Conservation (phyloP, 805 yeast genomes). For the Pichia membranifaciens region DNA sequence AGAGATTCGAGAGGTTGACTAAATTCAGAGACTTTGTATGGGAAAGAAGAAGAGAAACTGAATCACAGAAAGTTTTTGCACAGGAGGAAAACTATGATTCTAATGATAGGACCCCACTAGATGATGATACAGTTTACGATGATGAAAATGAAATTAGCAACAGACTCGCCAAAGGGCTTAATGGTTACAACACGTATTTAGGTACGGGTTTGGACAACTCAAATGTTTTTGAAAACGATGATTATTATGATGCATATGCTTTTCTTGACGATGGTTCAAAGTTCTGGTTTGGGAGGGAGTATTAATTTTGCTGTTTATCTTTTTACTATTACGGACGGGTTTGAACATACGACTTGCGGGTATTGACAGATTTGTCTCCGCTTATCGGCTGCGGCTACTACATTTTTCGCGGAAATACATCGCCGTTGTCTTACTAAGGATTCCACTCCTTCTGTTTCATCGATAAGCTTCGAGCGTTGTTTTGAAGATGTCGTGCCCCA, state of each 20-base stretch:
- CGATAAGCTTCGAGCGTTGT: too few species aligned
- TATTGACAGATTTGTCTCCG: too few species aligned
- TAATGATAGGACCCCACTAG: not conserved
- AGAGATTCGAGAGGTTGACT: constrained; percentile 17
- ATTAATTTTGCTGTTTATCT: too few species aligned
- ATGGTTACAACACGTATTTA: not conserved
- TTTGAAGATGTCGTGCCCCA: too few species aligned
- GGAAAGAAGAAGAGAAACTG: not conserved
- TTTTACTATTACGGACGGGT: too few species aligned
- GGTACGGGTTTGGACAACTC: not conserved
- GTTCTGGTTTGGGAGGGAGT: constrained; percentile 13
- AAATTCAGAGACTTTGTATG: constrained; percentile 12
- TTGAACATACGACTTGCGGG: too few species aligned
- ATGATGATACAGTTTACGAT: not conserved
- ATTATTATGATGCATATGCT: constrained; percentile 1
- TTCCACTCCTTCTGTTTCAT: too few species aligned
- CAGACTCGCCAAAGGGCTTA: not conserved
- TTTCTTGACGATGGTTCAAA: constrained; percentile 13
- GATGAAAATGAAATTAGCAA: not conserved
- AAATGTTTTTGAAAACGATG: not conserved
- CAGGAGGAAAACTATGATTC: not conserved
- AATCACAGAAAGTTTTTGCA: not conserved
- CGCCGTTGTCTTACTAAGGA: too few species aligned
- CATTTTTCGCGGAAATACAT: too few species aligned
- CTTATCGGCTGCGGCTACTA: too few species aligned